These are phyloP conservation scores for Lasiodiplodia citricola DNA, from an alignment of 2,329 filamentous ascomycete species.

Conservation along the genomic window DNA sequence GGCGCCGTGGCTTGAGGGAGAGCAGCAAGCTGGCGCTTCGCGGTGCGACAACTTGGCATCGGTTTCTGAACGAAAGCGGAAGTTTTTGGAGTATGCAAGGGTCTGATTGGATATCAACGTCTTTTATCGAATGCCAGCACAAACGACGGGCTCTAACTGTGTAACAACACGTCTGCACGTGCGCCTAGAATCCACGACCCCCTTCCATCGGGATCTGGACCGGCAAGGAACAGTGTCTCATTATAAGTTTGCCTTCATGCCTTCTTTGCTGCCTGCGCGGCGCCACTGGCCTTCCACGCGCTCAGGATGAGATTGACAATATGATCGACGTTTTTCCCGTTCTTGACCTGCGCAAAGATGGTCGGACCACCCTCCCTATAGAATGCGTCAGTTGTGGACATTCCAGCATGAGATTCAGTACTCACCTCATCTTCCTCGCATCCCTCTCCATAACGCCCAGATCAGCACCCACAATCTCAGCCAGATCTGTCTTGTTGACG, in stretches of 20 bases:
- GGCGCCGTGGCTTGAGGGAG: not conserved
- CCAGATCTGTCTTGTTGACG: constrained; percentile 97
- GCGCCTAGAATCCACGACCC: not conserved
- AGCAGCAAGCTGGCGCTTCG: not conserved
- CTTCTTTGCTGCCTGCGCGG: constrained; percentile 48
- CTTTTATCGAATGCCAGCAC: not conserved
- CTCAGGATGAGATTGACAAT: constrained; percentile 88
- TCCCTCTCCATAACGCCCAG: constrained; percentile 93
- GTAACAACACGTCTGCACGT: not conserved
- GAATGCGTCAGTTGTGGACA: not conserved
- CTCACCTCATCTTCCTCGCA: constrained; percentile 76
- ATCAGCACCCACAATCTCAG: constrained; percentile 88
- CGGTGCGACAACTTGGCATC: not conserved
- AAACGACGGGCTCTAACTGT: not conserved
- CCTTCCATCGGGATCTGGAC: not conserved
- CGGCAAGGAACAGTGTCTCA: not conserved
- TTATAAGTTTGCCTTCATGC: not conserved
- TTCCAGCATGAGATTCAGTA: not conserved
- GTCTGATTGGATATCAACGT: not conserved
- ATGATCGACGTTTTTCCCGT: constrained; percentile 80
- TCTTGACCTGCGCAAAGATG: constrained; percentile 97
- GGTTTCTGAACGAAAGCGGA: not conserved
- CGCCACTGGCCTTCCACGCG: constrained; percentile 91
- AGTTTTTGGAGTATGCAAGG: not conserved
- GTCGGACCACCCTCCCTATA: constrained; percentile 86